These are phyloP conservation scores for Dioscorea dumetorum DNA, from an alignment of 106 monocot genomes.

Conservation along the genomic window DNA sequence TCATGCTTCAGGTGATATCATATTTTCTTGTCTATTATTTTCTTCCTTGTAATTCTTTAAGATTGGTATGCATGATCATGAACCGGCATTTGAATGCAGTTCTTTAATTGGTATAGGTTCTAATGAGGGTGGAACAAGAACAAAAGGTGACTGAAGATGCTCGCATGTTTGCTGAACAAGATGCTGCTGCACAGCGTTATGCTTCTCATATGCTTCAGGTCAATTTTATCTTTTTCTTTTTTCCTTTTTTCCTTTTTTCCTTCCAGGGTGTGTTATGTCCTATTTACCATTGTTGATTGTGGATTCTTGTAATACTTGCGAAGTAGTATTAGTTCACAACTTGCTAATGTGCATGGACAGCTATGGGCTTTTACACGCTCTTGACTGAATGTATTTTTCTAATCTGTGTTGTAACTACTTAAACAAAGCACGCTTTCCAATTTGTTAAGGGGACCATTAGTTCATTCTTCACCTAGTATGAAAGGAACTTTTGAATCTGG, in stretches of 20 bases:
- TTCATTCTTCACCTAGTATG: too few relatives aligned
- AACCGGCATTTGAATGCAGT: neutral
- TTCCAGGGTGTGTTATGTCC: too few relatives aligned
- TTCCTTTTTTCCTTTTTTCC: too few relatives aligned
- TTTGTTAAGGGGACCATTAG: too few relatives aligned
- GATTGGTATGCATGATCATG: too few relatives aligned
- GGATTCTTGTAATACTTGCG: too few relatives aligned
- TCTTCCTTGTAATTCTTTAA: neutral
- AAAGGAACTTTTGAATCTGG: too few relatives aligned
- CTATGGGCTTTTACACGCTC: neutral
- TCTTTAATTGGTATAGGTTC: conserved; percentile 26
- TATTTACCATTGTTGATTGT: too few relatives aligned
- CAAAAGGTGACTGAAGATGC: conserved; percentile 83
- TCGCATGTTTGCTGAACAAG: conserved; percentile 66
- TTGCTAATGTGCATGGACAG: neutral
- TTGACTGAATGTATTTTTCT: neutral
- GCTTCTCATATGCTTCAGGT: conserved; percentile 72
- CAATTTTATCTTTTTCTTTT: conserved; percentile 10
- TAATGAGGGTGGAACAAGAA: conserved; percentile 80
- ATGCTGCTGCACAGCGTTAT: conserved; percentile 66
- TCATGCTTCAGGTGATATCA: conserved; percentile 58
- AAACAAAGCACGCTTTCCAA: too few relatives aligned
- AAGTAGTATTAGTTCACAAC: too few relatives aligned
- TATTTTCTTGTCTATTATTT: conserved; percentile 1
- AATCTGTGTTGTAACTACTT: too few relatives aligned